These are phyloP conservation scores for Verticillium zaregamsianum DNA, from an alignment of 2,329 filamentous ascomycete species.

Conservation along the genomic window DNA sequence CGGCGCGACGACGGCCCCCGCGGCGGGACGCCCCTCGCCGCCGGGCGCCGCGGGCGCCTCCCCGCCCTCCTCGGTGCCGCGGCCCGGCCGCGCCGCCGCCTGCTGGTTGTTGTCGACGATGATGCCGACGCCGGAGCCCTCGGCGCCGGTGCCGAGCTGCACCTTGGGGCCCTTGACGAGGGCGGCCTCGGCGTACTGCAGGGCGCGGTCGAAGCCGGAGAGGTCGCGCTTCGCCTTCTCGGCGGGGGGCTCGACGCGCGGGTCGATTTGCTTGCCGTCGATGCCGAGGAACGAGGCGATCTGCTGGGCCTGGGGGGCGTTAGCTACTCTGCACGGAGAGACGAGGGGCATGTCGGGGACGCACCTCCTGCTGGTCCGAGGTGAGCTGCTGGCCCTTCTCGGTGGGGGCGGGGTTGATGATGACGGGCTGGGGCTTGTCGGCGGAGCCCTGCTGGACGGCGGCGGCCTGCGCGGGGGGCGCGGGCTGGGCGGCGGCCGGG, in stretches of 20 bases:
- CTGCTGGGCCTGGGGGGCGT: conserved; percentile 27
- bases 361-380: conserved; percentile 9
- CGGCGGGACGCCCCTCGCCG: background rate
- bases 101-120: conserved; percentile 27
- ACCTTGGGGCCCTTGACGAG: conserved; percentile 32
- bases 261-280: conserved; percentile 42
- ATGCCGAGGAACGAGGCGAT: conserved; percentile 41
- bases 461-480: conserved; percentile 7
- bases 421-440: conserved; percentile 3
- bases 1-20: background rate
- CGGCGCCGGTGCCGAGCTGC: conserved; percentile 34
- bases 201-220: conserved; percentile 34
- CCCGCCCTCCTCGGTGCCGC: conserved; percentile 4
- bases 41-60: conserved; percentile 4
- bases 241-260: conserved; percentile 24
- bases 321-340: conserved; percentile 1
- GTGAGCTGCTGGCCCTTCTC: background rate
- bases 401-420: conserved; percentile 3
- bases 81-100: conserved; percentile 20
- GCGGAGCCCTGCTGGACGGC: conserved; percentile 6
- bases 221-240: conserved; percentile 29
- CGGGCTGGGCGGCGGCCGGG: conserved; percentile 21
- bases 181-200: conserved; percentile 33
- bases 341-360: background rate
- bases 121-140: conserved; percentile 34